Base-by-base conservation (phyloP, 2,329 filamentous ascomycete species). In the Claviceps arundinis region DNA sequence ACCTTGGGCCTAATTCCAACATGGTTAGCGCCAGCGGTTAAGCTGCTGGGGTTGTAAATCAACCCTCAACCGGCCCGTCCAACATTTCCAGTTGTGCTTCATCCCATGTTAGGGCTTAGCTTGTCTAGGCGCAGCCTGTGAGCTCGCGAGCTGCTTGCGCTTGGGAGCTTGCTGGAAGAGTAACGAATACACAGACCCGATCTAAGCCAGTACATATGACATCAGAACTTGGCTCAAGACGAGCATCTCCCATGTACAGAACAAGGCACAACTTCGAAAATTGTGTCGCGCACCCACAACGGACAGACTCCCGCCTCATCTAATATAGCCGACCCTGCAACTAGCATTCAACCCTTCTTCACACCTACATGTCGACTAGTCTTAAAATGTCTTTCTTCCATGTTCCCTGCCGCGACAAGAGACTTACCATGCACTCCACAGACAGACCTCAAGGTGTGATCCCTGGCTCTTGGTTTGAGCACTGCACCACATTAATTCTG, bases 271-370 rank as follows among this genome's bases (percentile, higher is more conserved):
- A 42, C 47, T 16, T 41, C 17, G 37, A 14, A 30, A 17, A 24
- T 40, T 40, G 17, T 37, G 9, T 16, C 11, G 13, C 5, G 16
- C 22, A 40, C 8, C 37, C 30, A 24, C 30, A 26, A 16, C 41
- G n/a, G 9, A 24, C 42, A 38, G 13, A 37, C 14, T 13, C 42
- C 49, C 26, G 44, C 24, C 45, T 52, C 22, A 50, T 52, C 60
- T 59, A 56, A 56, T 64, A 64, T 63, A 61, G 55, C 56, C 56
- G 52, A 61, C 62, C 62, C 57, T 60, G 60, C 56, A 57, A 58
- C 55, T 60, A 56, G 63, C 60, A 62, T 5, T 3, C 61, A 61
- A 57, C 59, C 54, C 37, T 38, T 26, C 42, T 44, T 44, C 43
- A 22, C 41, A 58, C 56, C 58, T 54, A 57, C 58, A 55, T 52